Conservation (phyloP, 2,329 filamentous ascomycete species). For the Didymella pinodella region DNA sequence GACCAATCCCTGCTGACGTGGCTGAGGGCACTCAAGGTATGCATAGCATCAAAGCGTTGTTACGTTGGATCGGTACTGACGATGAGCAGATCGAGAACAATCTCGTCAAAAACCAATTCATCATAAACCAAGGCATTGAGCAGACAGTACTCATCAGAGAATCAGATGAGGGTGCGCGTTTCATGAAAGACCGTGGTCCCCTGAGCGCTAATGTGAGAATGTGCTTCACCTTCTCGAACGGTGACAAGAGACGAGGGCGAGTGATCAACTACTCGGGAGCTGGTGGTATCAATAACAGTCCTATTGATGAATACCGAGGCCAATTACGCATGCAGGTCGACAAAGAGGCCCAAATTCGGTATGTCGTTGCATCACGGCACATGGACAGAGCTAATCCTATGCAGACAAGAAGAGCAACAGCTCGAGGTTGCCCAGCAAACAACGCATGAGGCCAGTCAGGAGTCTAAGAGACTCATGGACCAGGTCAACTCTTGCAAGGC, state of each 20-base stretch:
- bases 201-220: constrained; percentile 72
- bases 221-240: constrained; percentile 74
- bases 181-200: constrained; percentile 68
- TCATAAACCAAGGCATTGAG: constrained; percentile 84
- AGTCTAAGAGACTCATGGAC: constrained; percentile 47
- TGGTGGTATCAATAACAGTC: constrained; percentile 60
- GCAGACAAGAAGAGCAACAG: constrained; percentile 55
- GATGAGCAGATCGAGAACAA: constrained; percentile 56
- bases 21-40: constrained; percentile 73
- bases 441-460: constrained; percentile 35
- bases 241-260: constrained; percentile 67
- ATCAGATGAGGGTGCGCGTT: constrained; percentile 69
- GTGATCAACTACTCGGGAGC: constrained; percentile 49
- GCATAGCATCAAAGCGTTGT: neutral
- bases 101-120: constrained; percentile 78
- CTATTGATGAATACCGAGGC: constrained; percentile 62
- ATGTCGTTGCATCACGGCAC: constrained; percentile 15
- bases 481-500: constrained; percentile 58
- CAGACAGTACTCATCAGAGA: constrained; percentile 80
- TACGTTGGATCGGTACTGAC: constrained; percentile 23
- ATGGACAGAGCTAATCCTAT: constrained; percentile 11
- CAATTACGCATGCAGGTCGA: constrained; percentile 82
- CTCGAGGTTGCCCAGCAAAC: constrained; percentile 61
- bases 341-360: constrained; percentile 70
- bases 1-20: constrained; percentile 77